phyloP scores from a whole-genome alignment of 202 grass and related monocot genomes.

The Miscanthus sacchariflorus region DNA sequence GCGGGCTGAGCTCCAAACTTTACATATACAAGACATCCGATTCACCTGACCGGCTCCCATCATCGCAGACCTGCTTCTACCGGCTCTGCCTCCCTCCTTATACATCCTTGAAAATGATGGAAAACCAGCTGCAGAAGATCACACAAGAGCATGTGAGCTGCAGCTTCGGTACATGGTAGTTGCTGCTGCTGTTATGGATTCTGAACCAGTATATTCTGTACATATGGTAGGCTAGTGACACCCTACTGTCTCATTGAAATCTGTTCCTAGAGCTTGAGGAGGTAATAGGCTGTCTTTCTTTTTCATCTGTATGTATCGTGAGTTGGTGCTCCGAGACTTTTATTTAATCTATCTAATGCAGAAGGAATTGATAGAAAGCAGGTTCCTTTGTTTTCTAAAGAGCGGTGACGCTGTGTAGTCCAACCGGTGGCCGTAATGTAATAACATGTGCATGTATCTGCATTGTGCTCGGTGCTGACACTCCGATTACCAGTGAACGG shows the following conservation, averaged over 20 bases:
- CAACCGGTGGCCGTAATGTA: neutral
- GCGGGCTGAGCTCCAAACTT: constrained; percentile 84
- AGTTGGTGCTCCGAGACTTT: constrained; percentile 19
- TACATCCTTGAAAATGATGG: constrained; percentile 58
- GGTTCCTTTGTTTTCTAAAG: constrained; percentile 31
- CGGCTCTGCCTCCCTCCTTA: constrained; percentile 91
- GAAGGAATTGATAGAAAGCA: constrained; percentile 53
- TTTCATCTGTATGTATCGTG: constrained; percentile 41
- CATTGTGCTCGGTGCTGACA: neutral
- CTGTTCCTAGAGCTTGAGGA: constrained; percentile 35
- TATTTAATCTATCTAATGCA: constrained; percentile 54
- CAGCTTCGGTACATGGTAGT: constrained; percentile 89
- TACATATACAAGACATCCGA: constrained; percentile 85
- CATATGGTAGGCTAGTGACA: constrained; percentile 46
- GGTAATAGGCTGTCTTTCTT: constrained; percentile 44
- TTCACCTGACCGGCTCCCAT: constrained; percentile 73
- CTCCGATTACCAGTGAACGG: neutral
- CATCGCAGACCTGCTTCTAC: constrained; percentile 97
- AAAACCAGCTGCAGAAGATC: constrained; percentile 76
- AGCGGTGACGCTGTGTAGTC: neutral
- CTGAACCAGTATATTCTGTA: constrained; percentile 57
- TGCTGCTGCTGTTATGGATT: constrained; percentile 24
- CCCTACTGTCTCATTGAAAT: constrained; percentile 40
- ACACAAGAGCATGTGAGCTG: constrained; percentile 90
- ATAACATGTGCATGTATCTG: constrained; percentile 8